Percentiles rank a stretch among this genome's conserved stretches.
Conservation (phyloP, 163 green algal genomes). For the Chloromonas sp. region DNA sequence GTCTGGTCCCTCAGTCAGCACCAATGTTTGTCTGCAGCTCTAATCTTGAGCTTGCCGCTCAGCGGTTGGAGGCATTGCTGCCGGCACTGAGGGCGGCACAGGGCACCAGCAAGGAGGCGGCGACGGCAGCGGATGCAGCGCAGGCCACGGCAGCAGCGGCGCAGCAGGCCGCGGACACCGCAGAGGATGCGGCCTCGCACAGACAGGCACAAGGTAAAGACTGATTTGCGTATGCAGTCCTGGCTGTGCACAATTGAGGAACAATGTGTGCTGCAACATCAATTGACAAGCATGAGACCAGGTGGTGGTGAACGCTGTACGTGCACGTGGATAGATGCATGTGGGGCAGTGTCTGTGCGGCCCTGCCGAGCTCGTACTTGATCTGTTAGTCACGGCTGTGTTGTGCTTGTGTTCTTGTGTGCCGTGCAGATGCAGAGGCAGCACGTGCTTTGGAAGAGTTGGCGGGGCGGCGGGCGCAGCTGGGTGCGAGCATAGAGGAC, state of each 20-base stretch:
- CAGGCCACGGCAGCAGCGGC: constrained; percentile 4
- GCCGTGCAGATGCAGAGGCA: constrained; percentile 44
- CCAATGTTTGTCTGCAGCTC: background rate
- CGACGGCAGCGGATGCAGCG: background rate
- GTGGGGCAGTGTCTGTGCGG: no score
- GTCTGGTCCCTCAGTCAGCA: no score
- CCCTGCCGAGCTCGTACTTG: background rate
- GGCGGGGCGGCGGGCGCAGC: constrained; percentile 41
- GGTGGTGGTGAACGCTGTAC: background rate
- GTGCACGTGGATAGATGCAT: background rate
- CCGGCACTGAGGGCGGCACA: background rate
- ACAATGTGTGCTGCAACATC: background rate
- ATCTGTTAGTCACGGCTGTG: background rate
- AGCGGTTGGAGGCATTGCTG: background rate
- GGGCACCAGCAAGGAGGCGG: background rate
- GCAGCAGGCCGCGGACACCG: background rate
- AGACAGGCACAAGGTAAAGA: background rate
- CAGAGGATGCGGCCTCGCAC: background rate
- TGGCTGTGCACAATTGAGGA: no score
- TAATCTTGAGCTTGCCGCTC: background rate
- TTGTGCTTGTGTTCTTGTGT: background rate
- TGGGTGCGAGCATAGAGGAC: constrained; percentile 61
- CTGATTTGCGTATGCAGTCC: background rate
- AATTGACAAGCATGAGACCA: background rate
- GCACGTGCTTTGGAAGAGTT: constrained; percentile 56